phyloP scores from a whole-genome alignment of 106 monocot species.

The Apostasia ramifera region DNA sequence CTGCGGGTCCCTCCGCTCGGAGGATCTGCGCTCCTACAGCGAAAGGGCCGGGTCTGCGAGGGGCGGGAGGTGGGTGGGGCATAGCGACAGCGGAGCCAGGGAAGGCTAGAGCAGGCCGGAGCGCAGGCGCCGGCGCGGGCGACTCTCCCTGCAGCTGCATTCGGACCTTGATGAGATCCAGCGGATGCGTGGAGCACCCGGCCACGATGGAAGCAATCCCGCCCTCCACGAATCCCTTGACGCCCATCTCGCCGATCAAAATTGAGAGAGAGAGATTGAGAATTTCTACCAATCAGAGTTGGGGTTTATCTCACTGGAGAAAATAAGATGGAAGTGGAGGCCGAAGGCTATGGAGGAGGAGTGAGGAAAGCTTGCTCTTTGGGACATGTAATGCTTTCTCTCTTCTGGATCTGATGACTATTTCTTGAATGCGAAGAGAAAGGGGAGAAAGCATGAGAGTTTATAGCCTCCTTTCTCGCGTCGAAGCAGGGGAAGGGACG shows the following conservation, averaged over 20 bases:
- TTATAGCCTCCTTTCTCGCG: background rate
- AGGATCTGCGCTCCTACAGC: constrained; percentile 54
- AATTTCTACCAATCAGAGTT: constrained; percentile 17
- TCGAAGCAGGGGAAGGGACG: background rate
- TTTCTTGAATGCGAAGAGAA: background rate
- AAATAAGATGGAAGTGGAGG: constrained; percentile 23
- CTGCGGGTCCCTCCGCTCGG: constrained; percentile 43
- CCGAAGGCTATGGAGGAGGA: constrained; percentile 30
- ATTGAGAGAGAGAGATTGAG: background rate
- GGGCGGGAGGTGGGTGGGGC: background rate
- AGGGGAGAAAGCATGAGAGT: background rate
- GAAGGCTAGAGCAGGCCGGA: constrained; percentile 1
- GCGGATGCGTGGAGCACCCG: constrained; percentile 76
- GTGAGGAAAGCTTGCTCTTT: constrained; percentile 23
- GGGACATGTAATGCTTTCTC: constrained; percentile 24
- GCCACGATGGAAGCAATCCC: constrained; percentile 82
- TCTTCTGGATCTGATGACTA: background rate
- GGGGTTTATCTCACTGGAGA: constrained; percentile 26
- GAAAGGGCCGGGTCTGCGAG: constrained; percentile 28
- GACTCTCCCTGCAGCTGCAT: constrained; percentile 81
- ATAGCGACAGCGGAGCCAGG: background rate
- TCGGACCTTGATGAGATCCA: constrained; percentile 83
- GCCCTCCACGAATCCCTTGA: constrained; percentile 75
- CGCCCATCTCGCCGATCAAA: constrained; percentile 34
- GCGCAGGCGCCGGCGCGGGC: background rate